phyloP scores from a whole-genome alignment of 2,329 filamentous ascomycete genomes.

The Phialemonium atrogriseum region DNA sequence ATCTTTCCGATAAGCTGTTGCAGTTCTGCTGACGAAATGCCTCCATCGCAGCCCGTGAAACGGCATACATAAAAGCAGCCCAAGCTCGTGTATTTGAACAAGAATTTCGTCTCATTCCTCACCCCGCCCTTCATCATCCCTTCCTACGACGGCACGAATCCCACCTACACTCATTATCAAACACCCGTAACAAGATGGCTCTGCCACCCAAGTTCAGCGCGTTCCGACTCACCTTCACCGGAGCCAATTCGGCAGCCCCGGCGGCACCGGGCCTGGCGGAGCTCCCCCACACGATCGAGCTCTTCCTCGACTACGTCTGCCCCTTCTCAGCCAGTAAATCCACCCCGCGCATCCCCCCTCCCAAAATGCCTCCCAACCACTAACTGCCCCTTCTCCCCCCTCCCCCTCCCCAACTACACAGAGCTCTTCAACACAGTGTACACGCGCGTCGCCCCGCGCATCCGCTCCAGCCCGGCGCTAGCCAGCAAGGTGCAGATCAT shows the following conservation, averaged over 20 bases:
- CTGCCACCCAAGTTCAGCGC: conserved; percentile 70
- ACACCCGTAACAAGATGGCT: conserved; percentile 64
- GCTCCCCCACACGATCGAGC: conserved; percentile 50
- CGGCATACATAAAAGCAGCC: no score
- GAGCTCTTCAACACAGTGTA: conserved; percentile 70
- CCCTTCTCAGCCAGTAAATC: conserved; percentile 48
- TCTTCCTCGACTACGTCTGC: conserved; percentile 86
- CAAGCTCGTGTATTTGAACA: no score
- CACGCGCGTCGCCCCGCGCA: conserved; percentile 52
- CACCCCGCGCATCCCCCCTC: conserved; percentile 37
- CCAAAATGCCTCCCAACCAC: conserved; percentile 20
- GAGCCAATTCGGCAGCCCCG: conserved; percentile 21
- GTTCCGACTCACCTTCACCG: conserved; percentile 50
- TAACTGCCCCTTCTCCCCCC: neutral
- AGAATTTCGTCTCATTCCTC: no score
- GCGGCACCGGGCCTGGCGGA: conserved; percentile 28
- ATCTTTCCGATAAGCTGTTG: no score
- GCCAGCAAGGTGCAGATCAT: conserved; percentile 59
- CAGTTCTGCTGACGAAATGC: no score
- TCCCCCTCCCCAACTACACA: conserved; percentile 3
- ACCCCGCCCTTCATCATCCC: no score
- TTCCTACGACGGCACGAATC: no score
- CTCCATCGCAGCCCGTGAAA: no score
- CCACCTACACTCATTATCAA: no score
- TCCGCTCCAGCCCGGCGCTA: conserved; percentile 52